These are phyloP conservation scores for Tylopilus felleus DNA, from an alignment of 768 basidiomycete genomes.

Conservation along the genomic window DNA sequence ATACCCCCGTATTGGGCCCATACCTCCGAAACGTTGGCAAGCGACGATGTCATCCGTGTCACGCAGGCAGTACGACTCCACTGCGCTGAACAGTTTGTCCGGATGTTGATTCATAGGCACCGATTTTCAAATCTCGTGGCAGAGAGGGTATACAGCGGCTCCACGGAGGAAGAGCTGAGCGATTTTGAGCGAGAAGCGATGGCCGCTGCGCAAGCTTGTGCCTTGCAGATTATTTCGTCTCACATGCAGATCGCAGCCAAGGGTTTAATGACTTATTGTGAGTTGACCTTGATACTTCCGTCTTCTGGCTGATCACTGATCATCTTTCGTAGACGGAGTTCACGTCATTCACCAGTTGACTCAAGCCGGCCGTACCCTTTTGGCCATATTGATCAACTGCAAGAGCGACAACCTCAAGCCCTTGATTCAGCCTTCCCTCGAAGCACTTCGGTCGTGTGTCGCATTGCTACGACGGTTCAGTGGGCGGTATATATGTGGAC, in stretches of 20 bases:
- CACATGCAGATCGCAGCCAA: constrained; percentile 84
- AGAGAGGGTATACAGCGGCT: constrained; percentile 52
- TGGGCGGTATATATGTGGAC: constrained; percentile 87
- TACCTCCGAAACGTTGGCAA: constrained; percentile 72
- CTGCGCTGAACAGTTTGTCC: constrained; percentile 83
- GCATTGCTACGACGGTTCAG: constrained; percentile 86
- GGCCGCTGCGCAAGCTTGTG: constrained; percentile 69
- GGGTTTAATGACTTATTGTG: constrained; percentile 93
- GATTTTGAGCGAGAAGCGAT: constrained; percentile 79
- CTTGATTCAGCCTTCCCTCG: constrained; percentile 76
- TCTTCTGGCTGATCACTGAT: constrained; percentile 10
- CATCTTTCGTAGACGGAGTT: constrained; percentile 65
- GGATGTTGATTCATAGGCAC: constrained; percentile 87
- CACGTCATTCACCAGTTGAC: constrained; percentile 95
- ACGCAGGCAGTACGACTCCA: constrained; percentile 87
- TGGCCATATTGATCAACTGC: constrained; percentile 85
- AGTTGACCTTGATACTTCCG: constrained; percentile 32
- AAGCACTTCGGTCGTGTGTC: constrained; percentile 84
- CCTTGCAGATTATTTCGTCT: constrained; percentile 76
- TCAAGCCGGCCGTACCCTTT: constrained; percentile 86
- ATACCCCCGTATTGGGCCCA: constrained; percentile 80
- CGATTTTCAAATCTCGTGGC: constrained; percentile 76
- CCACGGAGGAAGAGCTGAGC: constrained; percentile 49
- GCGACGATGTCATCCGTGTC: constrained; percentile 83
- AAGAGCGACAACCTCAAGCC: constrained; percentile 74